Evolutionary conservation across 164 flowering plant species (phyloP), one percentile per base, ranked within the genome.

Genomic region (Liquidambar formosana): DNA sequence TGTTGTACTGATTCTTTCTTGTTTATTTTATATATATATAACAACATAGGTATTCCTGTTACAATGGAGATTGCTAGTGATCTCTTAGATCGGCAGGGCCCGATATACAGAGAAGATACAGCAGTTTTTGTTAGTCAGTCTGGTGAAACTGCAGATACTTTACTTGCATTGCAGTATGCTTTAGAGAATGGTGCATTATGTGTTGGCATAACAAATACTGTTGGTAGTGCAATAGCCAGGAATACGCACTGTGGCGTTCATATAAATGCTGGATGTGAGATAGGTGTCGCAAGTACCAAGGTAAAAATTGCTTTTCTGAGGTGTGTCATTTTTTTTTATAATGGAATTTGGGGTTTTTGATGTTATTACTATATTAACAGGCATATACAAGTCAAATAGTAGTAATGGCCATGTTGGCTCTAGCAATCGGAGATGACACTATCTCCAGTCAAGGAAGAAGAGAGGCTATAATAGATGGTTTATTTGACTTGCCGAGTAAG

Each of bases 281-380:
- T 93, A 52, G 99, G 99, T 59, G 99, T 95, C 43, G 99, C 99
- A 21, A 95, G 98, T 80, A 95, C 99, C 16, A 95, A 95, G 97
- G 99, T 95, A 74, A 65, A 10, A 51, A 33, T 16, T n/a, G 47
- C 11, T 8, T 41, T 28, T n/a, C n/a, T n/a, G n/a, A n/a, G n/a
- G n/a, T n/a, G n/a, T n/a, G n/a, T n/a, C n/a, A n/a, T 27, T 62
- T 33, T 45, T 9, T 67, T 57, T 45, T 11, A 12, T 19, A 15
- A 15, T 14, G 54, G 41, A 14, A 53, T 57, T 14, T 28, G 61
- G 41, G 18, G 26, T 22, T 69, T 8, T 70, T 53, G 1, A 25
- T 52, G 18, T 52, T 51, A 23, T 43, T 25, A 19, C 15, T 21
- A 33, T 43, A 46, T 66, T 21, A 22, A 73, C 81, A 95, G 99